phyloP scores from a whole-genome alignment of 352 stramenopile genomes.

The Phytopythium cucurbitacearum region DNA sequence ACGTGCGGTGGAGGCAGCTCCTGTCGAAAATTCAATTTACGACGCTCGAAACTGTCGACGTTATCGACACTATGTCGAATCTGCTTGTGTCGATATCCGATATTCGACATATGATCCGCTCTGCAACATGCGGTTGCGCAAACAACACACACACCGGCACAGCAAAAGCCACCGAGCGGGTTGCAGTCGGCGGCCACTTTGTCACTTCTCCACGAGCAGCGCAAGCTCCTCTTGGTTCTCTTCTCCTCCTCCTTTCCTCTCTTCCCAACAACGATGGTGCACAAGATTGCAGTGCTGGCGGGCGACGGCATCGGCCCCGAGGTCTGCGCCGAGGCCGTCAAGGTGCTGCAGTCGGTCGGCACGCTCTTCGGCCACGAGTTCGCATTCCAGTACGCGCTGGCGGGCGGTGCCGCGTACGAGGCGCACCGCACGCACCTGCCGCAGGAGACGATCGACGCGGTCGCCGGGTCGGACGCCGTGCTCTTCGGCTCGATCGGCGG shows the following conservation, averaged over 20 bases:
- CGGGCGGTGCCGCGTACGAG: constrained; percentile 95
- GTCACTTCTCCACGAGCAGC: neutral
- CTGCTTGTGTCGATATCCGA: no score
- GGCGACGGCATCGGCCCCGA: constrained; percentile 99
- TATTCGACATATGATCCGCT: neutral
- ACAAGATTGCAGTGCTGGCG: constrained; percentile 94
- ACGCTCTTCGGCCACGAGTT: constrained; percentile 89
- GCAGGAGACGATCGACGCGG: constrained; percentile 92
- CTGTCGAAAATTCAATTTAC: neutral
- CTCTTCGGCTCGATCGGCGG: constrained; percentile 97
- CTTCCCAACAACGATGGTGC: constrained; percentile 11
- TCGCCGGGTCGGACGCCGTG: constrained; percentile 87
- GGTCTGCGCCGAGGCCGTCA: constrained; percentile 94
- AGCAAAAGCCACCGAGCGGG: no score
- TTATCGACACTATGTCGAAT: no score
- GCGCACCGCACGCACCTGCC: constrained; percentile 90
- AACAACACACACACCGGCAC: neutral
- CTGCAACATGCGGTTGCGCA: neutral
- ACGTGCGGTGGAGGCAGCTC: neutral
- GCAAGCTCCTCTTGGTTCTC: no score
- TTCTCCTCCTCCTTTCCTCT: neutral
- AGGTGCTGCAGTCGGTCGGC: constrained; percentile 83
- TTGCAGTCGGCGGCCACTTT: neutral
- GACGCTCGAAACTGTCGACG: neutral
- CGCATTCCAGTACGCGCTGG: constrained; percentile 92